Base-by-base conservation (phyloP, 306 rosid genomes). In the Castanea sativa region DNA sequence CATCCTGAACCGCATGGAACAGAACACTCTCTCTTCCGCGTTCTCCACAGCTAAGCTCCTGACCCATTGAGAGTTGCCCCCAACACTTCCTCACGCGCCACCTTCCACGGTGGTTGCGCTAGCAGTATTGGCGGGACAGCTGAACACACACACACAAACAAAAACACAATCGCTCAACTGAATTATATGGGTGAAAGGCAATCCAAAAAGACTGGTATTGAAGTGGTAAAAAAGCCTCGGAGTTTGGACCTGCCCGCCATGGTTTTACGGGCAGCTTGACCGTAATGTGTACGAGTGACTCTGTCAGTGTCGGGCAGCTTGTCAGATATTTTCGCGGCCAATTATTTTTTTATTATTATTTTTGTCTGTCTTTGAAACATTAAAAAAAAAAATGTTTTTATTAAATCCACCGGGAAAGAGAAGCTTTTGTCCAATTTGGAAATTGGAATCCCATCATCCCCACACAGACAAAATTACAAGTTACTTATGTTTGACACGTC, bases 221-320 rank as follows among this genome's bases (percentile, higher is more conserved):
- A 70, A 78, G 49, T 35, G 19, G 71, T 23, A 23, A 18, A 20
- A 25, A 20, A 20, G 73, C 70, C 83, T 92, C 56, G 92, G 78
- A 32, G 76, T 79, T 79, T 83, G 93, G 64, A 79, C 85, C 90
- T 81, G 88, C 91, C 92, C 93, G 83, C 75, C 43, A 51, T 11
- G 79, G 82, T 73, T 77, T 87, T 0, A 41, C 83, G 93, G 97
- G 92, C 89, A 89, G 90, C 80, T 83, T 84, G 85, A 86, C 92
- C 84, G 27, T 6, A 69, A 41, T 55, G 78, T 58, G 67, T n/a
- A 56, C 10, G 5, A 8, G 53, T 12, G 65, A 68, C 65, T 2
- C 45, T 33, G 16, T 30, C 23, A 14, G 10, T n/a, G 33, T 49
- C 55, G 58, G 75, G 75, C 59, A 71, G 33, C 9, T 49, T 71